Evolutionary conservation across 257 asterid genomes (phyloP).

Genomic region (Orobanche coerulescens): DNA sequence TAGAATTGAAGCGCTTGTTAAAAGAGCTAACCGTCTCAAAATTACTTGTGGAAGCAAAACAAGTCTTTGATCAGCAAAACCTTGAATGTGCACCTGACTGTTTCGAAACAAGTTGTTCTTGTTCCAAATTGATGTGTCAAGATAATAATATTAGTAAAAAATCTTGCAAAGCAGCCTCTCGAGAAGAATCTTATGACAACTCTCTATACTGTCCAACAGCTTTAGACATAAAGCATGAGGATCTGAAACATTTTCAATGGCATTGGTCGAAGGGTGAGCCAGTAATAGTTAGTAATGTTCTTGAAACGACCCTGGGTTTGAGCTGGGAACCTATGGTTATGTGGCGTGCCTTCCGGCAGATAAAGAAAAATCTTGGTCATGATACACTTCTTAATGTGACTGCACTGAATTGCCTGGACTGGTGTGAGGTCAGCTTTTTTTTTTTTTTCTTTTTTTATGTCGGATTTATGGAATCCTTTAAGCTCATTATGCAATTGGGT

Average conservation of each 20-base stretch:
- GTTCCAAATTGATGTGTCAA: conserved; percentile 21
- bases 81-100: conserved; percentile 20
- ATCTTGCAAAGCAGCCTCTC: conserved; percentile 40
- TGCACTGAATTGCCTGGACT: conserved; percentile 58
- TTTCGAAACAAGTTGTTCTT: conserved; percentile 27
- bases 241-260: conserved; percentile 46
- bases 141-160: conserved; percentile 3
- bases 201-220: conserved; percentile 49
- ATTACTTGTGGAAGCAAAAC: conserved; percentile 37
- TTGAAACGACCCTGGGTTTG: conserved; percentile 51
- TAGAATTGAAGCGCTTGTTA: conserved; percentile 33
- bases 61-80: conserved; percentile 11
- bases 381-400: conserved; percentile 32
- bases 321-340: conserved; percentile 93
- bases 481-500: not conserved
- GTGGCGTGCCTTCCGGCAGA: conserved; percentile 72
- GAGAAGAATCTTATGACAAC: conserved; percentile 42
- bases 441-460: not conserved
- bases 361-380: conserved; percentile 28
- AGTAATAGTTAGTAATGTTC: conserved; percentile 51
- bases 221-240: conserved; percentile 31
- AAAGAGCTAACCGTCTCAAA: conserved; percentile 23
- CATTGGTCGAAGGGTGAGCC: conserved; percentile 70
- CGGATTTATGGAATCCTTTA: not conserved
- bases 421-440: conserved; percentile 75